These are phyloP conservation scores for Spiromastix sp. DNA, from an alignment of 2,329 filamentous ascomycete species.

Conservation along the genomic window DNA sequence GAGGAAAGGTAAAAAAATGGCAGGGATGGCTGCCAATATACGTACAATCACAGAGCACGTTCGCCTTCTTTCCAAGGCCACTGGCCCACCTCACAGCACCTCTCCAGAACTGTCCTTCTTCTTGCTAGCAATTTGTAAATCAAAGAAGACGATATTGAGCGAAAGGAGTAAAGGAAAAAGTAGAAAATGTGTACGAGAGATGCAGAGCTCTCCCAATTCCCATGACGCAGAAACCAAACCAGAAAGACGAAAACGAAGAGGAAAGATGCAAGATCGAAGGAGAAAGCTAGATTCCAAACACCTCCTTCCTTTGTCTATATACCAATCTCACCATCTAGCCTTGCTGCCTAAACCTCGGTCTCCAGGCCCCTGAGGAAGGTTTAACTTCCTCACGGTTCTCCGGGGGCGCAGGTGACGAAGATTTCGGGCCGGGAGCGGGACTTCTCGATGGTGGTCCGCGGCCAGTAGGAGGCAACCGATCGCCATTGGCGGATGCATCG, in stretches of 20 bases:
- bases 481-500: conserved; percentile 8
- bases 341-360: conserved; percentile 9
- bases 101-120: not conserved
- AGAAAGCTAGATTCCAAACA: too few relatives aligned
- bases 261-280: too few relatives aligned
- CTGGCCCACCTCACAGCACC: too few relatives aligned
- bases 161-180: conserved; percentile 7
- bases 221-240: too few relatives aligned
- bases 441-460: conserved; percentile 7
- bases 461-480: conserved; percentile 3
- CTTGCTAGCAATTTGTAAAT: not conserved
- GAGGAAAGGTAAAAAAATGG: too few relatives aligned
- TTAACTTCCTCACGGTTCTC: conserved; percentile 6
- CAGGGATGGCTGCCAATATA: too few relatives aligned
- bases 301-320: too few relatives aligned
- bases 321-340: not conserved
- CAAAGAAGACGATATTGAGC: not conserved
- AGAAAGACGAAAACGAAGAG: too few relatives aligned
- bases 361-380: conserved; percentile 8
- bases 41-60: too few relatives aligned
- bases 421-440: conserved; percentile 6
- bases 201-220: not conserved
- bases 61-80: too few relatives aligned
- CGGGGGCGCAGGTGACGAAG: conserved; percentile 7
- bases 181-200: too few relatives aligned